Evolutionary conservation across 1,139 yeast genomes (phyloP).

Genomic region (Taphrina wiesneri): DNA sequence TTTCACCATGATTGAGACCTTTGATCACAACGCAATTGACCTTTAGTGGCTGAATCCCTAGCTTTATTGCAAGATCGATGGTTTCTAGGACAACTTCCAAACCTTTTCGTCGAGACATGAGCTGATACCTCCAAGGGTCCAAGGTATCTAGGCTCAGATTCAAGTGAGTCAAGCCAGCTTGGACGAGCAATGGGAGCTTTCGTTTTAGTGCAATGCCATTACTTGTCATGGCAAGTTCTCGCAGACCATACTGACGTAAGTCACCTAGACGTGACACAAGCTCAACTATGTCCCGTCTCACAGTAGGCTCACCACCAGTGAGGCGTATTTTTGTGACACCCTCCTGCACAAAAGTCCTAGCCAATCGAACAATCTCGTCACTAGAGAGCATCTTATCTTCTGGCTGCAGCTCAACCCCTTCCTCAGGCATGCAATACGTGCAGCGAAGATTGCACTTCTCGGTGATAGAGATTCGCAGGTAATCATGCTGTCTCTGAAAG

Average conservation of each 20-base stretch:
- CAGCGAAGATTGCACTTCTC: conserved; percentile 56
- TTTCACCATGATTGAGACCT: conserved; percentile 55
- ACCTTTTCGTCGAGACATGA: conserved; percentile 55
- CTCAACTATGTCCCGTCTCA: conserved; percentile 53
- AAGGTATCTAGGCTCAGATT: conserved; percentile 55
- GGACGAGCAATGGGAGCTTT: conserved; percentile 49
- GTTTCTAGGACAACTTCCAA: conserved; percentile 50
- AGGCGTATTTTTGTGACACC: conserved; percentile 55
- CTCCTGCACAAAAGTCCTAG: conserved; percentile 50
- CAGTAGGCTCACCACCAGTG: conserved; percentile 60
- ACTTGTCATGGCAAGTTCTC: conserved; percentile 54
- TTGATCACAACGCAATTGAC: conserved; percentile 55
- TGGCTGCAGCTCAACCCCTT: conserved; percentile 54
- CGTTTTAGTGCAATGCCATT: conserved; percentile 55
- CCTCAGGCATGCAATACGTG: conserved; percentile 59
- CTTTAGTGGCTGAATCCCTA: conserved; percentile 52
- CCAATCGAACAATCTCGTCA: conserved; percentile 51
- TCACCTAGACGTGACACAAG: conserved; percentile 48
- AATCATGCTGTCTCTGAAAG: conserved; percentile 52
- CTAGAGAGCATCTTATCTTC: conserved; percentile 48
- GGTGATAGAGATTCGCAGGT: conserved; percentile 54
- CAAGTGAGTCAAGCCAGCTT: conserved; percentile 51
- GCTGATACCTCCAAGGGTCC: conserved; percentile 53
- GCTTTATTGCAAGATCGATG: conserved; percentile 49
- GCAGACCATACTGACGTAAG: conserved; percentile 46